Percentiles rank a stretch among this genome's conserved stretches.
These are phyloP conservation scores for Blumeriella jaapii DNA, from an alignment of 2,329 filamentous ascomycete species.

Conservation along the genomic window DNA sequence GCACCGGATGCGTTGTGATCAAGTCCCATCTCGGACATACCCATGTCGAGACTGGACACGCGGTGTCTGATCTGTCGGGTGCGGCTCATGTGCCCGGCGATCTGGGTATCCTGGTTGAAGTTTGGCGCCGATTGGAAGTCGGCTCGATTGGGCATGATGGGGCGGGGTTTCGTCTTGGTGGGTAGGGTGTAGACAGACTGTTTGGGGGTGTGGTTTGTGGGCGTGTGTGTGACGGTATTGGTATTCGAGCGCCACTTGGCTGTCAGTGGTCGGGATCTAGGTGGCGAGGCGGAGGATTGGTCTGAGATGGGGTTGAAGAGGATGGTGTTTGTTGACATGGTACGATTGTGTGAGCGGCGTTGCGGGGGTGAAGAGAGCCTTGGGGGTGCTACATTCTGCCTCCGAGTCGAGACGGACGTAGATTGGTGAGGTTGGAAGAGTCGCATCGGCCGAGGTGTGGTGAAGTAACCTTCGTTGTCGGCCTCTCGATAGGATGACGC, in stretches of 20 bases:
- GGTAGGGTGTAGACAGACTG: slow-evolving; percentile 28
- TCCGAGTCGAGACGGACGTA: slow-evolving; percentile 6
- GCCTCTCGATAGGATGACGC: slow-evolving; percentile 25
- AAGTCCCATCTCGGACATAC: slow-evolving; percentile 62
- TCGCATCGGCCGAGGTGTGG: slow-evolving; percentile 36
- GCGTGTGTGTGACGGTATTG: slow-evolving; percentile 20
- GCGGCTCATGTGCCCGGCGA: slow-evolving; percentile 1
- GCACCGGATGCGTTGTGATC: slow-evolving; percentile 52
- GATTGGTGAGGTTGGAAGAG: slow-evolving; percentile 23
- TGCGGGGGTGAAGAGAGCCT: slow-evolving; percentile 14
- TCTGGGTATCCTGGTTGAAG: slow-evolving; percentile 25
- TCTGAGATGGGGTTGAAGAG: slow-evolving; percentile 60
- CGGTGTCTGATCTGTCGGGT: slow-evolving; percentile 18
- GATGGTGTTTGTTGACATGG: slow-evolving; percentile 71
- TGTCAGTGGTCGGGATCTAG: slow-evolving; percentile 29
- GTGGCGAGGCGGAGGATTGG: slow-evolving; percentile 30
- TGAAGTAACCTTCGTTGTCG: slow-evolving; percentile 42
- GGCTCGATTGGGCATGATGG: slow-evolving; percentile 41
- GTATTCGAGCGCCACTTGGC: slow-evolving; percentile 22
- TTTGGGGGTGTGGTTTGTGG: slow-evolving; percentile 13
- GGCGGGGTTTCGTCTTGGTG: slow-evolving; percentile 40
- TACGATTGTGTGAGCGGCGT: slow-evolving; percentile 47
- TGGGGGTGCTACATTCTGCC: slow-evolving; percentile 5
- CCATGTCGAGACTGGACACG: slow-evolving; percentile 52
- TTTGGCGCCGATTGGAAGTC: slow-evolving; percentile 45